Evolutionary conservation across 2,329 filamentous ascomycete genomes (phyloP).

Genomic region (Talaromyces atroroseus): DNA sequence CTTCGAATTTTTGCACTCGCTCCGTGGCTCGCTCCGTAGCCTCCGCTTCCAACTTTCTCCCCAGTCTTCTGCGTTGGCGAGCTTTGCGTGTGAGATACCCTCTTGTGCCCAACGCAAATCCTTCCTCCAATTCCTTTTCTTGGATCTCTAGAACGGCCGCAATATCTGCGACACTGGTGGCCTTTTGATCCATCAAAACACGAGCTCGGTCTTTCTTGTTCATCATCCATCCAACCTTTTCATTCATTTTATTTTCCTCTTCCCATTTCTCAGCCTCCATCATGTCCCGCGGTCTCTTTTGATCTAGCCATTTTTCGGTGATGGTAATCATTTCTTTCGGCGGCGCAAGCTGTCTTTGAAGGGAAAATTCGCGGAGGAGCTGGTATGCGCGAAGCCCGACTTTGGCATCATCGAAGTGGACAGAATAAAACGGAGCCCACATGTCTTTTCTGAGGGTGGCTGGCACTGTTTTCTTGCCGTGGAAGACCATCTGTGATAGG

Average conservation of each 20-base stretch:
- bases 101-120: slow-evolving; percentile 26
- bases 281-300: slow-evolving; percentile 34
- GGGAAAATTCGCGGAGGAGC: slow-evolving; percentile 56
- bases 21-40: slow-evolving; percentile 18
- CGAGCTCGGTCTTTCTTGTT: slow-evolving; percentile 47
- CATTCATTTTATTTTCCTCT: slow-evolving; percentile 32
- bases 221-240: slow-evolving; percentile 37
- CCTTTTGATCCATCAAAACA: slow-evolving; percentile 59
- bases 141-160: slow-evolving; percentile 52
- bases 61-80: slow-evolving; percentile 26
- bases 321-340: slow-evolving; percentile 40
- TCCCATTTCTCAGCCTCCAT: slow-evolving; percentile 38
- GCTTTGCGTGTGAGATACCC: slow-evolving; percentile 29
- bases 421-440: slow-evolving; percentile 56
- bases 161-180: slow-evolving; percentile 57
- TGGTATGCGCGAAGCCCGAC: slow-evolving; percentile 53
- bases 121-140: slow-evolving; percentile 30
- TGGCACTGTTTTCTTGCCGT: slow-evolving; percentile 60
- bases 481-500: slow-evolving; percentile 55
- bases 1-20: slow-evolving; percentile 17
- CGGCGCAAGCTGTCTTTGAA: slow-evolving; percentile 53
- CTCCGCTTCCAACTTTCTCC: slow-evolving; percentile 22
- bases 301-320: slow-evolving; percentile 38
- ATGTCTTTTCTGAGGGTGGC: slow-evolving; percentile 55
- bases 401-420: slow-evolving; percentile 48